Conservation (phyloP, 2,329 filamentous ascomycete species). For the Parafenestella ontariensis region DNA sequence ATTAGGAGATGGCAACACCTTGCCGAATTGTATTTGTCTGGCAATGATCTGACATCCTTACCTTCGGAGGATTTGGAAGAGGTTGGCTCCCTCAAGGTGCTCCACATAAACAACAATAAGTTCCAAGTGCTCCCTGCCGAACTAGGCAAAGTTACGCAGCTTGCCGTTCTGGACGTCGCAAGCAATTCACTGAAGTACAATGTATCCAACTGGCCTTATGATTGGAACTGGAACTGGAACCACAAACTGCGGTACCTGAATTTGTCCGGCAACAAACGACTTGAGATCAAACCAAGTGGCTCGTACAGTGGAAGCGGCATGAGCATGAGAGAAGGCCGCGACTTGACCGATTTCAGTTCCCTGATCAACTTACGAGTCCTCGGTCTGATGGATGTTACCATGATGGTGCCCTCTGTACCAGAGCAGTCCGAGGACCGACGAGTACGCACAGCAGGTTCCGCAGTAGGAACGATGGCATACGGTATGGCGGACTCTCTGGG, state of each 20-base stretch:
- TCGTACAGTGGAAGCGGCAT: constrained; percentile 60
- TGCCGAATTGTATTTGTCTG: constrained; percentile 90
- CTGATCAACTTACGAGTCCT: constrained; percentile 84
- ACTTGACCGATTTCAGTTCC: constrained; percentile 89
- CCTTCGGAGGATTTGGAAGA: constrained; percentile 95
- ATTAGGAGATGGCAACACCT: constrained; percentile 90
- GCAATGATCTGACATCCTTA: constrained; percentile 89
- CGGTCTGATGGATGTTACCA: constrained; percentile 96
- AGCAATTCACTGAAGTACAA: constrained; percentile 98
- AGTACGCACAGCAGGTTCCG: constrained; percentile 94
- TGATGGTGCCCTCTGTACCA: constrained; percentile 90
- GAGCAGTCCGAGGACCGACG: constrained; percentile 95
- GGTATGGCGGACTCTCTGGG: constrained; percentile 97
- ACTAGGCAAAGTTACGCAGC: constrained; percentile 89
- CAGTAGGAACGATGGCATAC: constrained; percentile 89
- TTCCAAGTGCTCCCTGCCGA: constrained; percentile 97
- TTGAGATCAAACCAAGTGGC: constrained; percentile 81
- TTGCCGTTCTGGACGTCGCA: constrained; percentile 90
- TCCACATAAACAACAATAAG: constrained; percentile 97
- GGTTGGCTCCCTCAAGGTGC: constrained; percentile 81
- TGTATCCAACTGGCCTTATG: constrained; percentile 97
- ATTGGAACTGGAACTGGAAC: constrained; percentile 99
- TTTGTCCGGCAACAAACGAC: constrained; percentile 91
- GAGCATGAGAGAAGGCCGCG: constrained; percentile 62
- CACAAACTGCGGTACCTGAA: constrained; percentile 94